Conservation (phyloP, 2,329 filamentous ascomycete species). For the Fusarium verticillioides region DNA sequence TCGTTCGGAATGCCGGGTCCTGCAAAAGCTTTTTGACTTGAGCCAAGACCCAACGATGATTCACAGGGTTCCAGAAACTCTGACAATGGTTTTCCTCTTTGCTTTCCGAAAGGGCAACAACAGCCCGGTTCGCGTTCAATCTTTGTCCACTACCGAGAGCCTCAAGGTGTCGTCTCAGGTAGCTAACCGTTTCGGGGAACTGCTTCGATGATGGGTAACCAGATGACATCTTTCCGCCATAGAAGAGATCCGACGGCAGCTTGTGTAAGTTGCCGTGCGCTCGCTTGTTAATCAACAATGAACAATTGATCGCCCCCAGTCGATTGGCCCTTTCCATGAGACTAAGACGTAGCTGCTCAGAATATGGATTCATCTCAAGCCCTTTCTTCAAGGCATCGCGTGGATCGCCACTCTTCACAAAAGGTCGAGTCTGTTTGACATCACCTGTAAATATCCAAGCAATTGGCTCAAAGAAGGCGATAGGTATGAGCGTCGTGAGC, state of each 20-base stretch:
- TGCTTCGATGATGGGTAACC: constrained; percentile 33
- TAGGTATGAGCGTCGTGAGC: constrained; percentile 57
- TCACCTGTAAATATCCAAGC: constrained; percentile 60
- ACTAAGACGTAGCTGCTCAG: constrained; percentile 49
- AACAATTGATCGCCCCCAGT: constrained; percentile 47
- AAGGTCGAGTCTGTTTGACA: constrained; percentile 58
- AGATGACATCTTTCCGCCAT: constrained; percentile 53
- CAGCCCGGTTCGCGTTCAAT: constrained; percentile 50
- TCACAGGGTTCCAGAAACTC: constrained; percentile 55
- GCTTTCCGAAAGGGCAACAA: constrained; percentile 48
- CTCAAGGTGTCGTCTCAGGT: constrained; percentile 48
- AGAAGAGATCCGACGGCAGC: constrained; percentile 56
- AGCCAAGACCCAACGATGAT: constrained; percentile 52
- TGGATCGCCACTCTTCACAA: constrained; percentile 47
- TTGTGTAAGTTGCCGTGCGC: constrained; percentile 53
- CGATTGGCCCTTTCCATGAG: constrained; percentile 54
- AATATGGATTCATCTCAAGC: constrained; percentile 47
- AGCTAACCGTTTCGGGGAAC: constrained; percentile 44
- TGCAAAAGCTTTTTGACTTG: constrained; percentile 48
- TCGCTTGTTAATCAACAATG: constrained; percentile 52
- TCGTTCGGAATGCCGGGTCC: constrained; percentile 48
- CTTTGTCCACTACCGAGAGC: constrained; percentile 29
- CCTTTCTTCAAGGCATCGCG: constrained; percentile 29
- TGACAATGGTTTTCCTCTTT: constrained; percentile 43
- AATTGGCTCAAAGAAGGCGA: constrained; percentile 55